Base-by-base conservation (phyloP, 805 yeast species). In the Spathaspora passalidarum region DNA sequence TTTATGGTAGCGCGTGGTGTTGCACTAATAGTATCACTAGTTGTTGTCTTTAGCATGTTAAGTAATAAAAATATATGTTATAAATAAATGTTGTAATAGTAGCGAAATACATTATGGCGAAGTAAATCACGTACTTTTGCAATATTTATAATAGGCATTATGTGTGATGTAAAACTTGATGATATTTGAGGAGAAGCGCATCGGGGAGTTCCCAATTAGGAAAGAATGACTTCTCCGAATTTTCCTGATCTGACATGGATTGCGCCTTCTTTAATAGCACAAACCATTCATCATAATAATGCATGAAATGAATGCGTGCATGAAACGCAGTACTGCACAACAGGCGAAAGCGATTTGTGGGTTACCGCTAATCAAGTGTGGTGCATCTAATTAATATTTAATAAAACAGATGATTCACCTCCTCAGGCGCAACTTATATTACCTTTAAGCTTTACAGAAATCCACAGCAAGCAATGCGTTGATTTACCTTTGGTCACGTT, bases 121-220 rank as follows among this genome's bases (percentile, higher is more conserved):
- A n/a, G n/a, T n/a, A n/a, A n/a, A n/a, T n/a, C n/a, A n/a, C n/a
- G n/a, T n/a, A n/a, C n/a, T n/a, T n/a, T n/a, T n/a, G n/a, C 44
- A 48, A 54, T 49, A 52, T 50, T 42, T 52, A 46, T 44, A 47
- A 41, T 53, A n/a, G n/a, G n/a, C n/a, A n/a, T n/a, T n/a, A n/a
- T n/a, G n/a, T n/a, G n/a, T n/a, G n/a, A n/a, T n/a, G n/a, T n/a
- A n/a, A n/a, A n/a, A n/a, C n/a, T n/a, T n/a, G n/a, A n/a, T n/a
- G n/a, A n/a, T 7, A 13, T 29, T 11, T 29, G 34, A 29, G 34
- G 34, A 29, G 34, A 29, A 23, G 32, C 40, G 40, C 40, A 38
- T 38, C 40, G 20, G 32, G 5, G 21, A n/a, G 14, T 38, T 38
- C 40, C 40, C 40, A 23, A 38, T 38, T 17, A 38, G 40, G 40